Evolutionary conservation across 441 rosid species (phyloP), one percentile per base, ranked within the genome.

Genomic region (Jatropha podagrica): DNA sequence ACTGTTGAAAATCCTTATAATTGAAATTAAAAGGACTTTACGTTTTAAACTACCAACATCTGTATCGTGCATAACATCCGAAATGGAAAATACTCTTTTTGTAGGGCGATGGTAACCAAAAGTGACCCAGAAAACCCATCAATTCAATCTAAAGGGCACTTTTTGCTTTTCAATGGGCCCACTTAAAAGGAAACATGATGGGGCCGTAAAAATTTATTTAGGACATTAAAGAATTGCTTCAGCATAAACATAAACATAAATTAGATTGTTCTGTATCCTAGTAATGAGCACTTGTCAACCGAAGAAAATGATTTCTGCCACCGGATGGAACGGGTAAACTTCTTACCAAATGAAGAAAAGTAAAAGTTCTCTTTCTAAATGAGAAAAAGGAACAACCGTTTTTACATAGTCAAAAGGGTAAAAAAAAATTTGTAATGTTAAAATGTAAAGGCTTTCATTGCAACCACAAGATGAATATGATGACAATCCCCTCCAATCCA

Each of bases 391-490:
- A 27, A 68, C 12, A 51, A 14, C 32, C 32, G 0, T 12, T 13
- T 56, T 58, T 15, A n/a, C 44, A 38, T 27, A 58, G 63, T 59
- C 72, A 79, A 75, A 32, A 46, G 68, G 81, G 73, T 71, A 23
- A 73, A 79, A 70, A 74, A 64, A 20, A 44, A 15, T 55, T 64
- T 12, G 5, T 17, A 44, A 51, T 13, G 38, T 65, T 60, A 73
- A 71, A 42, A 69, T 68, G 60, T 68, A 42, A 48, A 78, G 67
- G 83, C 42, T 80, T 70, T 77, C 61, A 78, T 71, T 65, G 75
- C 69, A 54, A 71, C 76, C 71, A 68, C 74, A 73, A 37, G 75
- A 66, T 42, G 71, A 72, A 46, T 15, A 27, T 76, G 79, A 79
- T 81, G 76, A 48, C 11, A n/a, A 20, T 18, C 79, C 40, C 66